These are phyloP conservation scores for Rosa lucieae DNA, from an alignment of 306 rosid genomes.

Conservation along the genomic window DNA sequence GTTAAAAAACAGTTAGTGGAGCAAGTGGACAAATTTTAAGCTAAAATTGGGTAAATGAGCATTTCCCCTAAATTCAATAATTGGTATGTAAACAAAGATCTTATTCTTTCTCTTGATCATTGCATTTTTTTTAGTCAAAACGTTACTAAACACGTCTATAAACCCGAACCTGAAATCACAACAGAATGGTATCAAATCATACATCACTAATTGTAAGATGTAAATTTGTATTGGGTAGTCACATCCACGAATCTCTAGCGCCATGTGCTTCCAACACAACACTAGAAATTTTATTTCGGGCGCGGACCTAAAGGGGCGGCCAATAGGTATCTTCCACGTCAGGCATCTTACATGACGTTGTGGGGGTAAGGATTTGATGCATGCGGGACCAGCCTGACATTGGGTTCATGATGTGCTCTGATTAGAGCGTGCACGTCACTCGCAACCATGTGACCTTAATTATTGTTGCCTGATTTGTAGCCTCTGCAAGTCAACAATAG, in stretches of 20 bases:
- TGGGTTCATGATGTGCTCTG: constrained; percentile 18
- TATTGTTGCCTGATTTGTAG: constrained; percentile 21
- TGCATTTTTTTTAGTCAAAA: no score
- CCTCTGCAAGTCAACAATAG: constrained; percentile 20
- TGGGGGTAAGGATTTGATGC: constrained; percentile 13
- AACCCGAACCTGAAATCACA: no score
- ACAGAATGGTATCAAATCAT: neutral
- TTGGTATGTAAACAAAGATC: no score
- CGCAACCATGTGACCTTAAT: constrained; percentile 30
- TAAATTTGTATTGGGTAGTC: neutral
- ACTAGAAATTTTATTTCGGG: neutral
- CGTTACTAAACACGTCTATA: no score
- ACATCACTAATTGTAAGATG: neutral
- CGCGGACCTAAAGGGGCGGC: constrained; percentile 8
- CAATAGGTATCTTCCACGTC: constrained; percentile 26
- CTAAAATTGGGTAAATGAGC: no score
- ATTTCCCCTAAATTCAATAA: no score
- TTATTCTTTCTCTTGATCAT: no score
- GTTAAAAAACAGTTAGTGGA: no score
- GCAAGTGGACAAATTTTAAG: no score
- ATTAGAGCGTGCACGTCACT: constrained; percentile 33
- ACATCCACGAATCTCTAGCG: neutral
- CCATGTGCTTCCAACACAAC: neutral
- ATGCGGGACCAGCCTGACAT: constrained; percentile 30
- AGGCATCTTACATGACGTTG: neutral